Conservation (phyloP, 768 basidiomycete genomes). For the Candolleomyces efflorescens region DNA sequence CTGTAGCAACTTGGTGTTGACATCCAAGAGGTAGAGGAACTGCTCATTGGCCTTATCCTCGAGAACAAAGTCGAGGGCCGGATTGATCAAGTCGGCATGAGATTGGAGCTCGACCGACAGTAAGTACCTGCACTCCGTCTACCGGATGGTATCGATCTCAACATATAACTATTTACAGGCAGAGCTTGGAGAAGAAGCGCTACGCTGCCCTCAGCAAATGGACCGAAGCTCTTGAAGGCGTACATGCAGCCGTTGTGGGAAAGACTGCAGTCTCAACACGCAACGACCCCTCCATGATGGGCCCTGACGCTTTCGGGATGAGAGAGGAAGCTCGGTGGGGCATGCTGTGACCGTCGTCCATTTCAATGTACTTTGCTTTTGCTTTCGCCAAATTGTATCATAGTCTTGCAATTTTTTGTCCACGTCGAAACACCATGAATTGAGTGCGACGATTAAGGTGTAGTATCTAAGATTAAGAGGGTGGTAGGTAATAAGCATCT, state of each 20-base stretch:
- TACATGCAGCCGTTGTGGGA: conserved; percentile 70
- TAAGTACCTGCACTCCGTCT: conserved; percentile 33
- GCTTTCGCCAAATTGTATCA: not conserved
- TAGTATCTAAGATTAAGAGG: not conserved
- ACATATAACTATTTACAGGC: conserved; percentile 36
- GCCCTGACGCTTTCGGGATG: conserved; percentile 30
- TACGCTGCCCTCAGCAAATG: conserved; percentile 79
- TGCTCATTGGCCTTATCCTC: conserved; percentile 88
- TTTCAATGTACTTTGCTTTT: not conserved
- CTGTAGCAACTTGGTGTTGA: conserved; percentile 93
- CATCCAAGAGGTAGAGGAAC: conserved; percentile 86
- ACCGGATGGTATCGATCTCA: conserved; percentile 12
- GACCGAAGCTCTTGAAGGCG: conserved; percentile 74
- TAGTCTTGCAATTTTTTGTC: not conserved
- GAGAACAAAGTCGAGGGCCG: conserved; percentile 97
- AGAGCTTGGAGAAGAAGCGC: conserved; percentile 83
- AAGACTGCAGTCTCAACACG: conserved; percentile 56
- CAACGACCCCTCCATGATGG: conserved; percentile 30
- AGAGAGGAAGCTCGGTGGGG: conserved; percentile 29
- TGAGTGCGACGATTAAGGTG: too few species aligned
- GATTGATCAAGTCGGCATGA: conserved; percentile 95
- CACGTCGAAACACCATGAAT: not conserved
- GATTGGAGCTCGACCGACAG: conserved; percentile 88
- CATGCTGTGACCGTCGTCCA: conserved; percentile 17
- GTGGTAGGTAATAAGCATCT: not conserved